Conservation (phyloP, 164 flowering plant genomes). For the Platanus orientalis region DNA sequence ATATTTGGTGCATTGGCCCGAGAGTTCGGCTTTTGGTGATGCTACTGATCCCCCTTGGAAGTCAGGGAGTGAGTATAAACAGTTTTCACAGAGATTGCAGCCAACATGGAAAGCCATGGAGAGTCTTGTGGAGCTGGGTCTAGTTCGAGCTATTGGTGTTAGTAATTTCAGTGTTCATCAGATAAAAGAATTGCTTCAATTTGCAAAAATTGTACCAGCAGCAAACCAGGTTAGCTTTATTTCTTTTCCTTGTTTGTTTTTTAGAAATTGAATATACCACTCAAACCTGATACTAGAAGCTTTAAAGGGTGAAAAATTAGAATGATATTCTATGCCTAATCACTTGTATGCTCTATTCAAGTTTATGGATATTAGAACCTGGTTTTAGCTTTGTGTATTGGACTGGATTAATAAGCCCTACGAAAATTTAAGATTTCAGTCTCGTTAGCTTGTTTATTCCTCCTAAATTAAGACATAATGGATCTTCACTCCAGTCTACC, state of each 20-base stretch:
- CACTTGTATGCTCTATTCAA: no score
- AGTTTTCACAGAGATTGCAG: conserved; percentile 45
- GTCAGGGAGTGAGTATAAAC: conserved; percentile 50
- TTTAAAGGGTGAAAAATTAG: no score
- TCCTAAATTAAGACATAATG: no score
- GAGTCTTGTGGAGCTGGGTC: conserved; percentile 57
- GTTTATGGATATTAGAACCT: no score
- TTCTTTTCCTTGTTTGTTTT: conserved; percentile 2
- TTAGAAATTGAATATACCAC: background rate
- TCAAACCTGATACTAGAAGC: background rate
- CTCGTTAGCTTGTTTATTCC: no score
- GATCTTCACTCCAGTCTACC: no score
- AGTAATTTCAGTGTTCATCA: conserved; percentile 69
- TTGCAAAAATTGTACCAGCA: conserved; percentile 71
- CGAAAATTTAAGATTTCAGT: no score
- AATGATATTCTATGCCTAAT: no score
- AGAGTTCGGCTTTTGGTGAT: conserved; percentile 57
- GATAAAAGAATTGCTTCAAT: conserved; percentile 62
- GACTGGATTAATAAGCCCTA: no score
- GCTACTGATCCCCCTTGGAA: conserved; percentile 70
- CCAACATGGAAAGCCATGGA: conserved; percentile 89
- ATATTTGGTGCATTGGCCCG: conserved; percentile 72
- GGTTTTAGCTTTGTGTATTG: no score
- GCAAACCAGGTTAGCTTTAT: conserved; percentile 61
- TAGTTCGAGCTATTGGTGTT: conserved; percentile 74